Conservation (phyloP, 2,329 filamentous ascomycete species). For the Aureobasidium subglaciale region DNA sequence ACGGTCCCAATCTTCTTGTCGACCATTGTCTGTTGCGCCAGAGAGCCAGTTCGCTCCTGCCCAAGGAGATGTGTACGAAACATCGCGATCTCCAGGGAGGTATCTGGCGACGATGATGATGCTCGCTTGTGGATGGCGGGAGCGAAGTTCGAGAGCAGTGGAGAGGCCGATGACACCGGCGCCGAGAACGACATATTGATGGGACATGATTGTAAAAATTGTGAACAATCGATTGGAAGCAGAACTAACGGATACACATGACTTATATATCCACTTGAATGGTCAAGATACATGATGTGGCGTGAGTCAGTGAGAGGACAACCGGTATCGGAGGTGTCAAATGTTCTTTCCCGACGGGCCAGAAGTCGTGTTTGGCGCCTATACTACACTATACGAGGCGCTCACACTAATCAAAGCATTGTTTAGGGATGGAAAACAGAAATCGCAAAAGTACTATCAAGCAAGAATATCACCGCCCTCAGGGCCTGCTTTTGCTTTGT, state of each 20-base stretch:
- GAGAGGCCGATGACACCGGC: slow-evolving; percentile 58
- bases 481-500: slow-evolving; percentile 16
- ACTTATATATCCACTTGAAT: background rate
- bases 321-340: background rate
- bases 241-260: background rate
- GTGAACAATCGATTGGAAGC: slow-evolving; percentile 22
- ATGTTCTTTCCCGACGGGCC: background rate
- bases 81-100: slow-evolving; percentile 82
- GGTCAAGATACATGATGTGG: background rate
- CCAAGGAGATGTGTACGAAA: slow-evolving; percentile 80
- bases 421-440: too few relatives aligned
- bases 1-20: slow-evolving; percentile 2
- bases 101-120: slow-evolving; percentile 70
- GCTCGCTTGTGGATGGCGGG: slow-evolving; percentile 33
- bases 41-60: slow-evolving; percentile 71
- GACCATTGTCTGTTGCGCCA: slow-evolving; percentile 46
- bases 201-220: background rate
- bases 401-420: background rate
- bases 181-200: slow-evolving; percentile 23
- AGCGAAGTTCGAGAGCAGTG: slow-evolving; percentile 49
- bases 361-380: background rate
- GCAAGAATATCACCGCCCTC: slow-evolving; percentile 19
- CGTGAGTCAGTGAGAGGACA: background rate
- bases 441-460: background rate
- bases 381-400: background rate